Conservation (phyloP, 225 moss, liverwort and hornwort genomes). For the Physcomitrellopsis africana region DNA sequence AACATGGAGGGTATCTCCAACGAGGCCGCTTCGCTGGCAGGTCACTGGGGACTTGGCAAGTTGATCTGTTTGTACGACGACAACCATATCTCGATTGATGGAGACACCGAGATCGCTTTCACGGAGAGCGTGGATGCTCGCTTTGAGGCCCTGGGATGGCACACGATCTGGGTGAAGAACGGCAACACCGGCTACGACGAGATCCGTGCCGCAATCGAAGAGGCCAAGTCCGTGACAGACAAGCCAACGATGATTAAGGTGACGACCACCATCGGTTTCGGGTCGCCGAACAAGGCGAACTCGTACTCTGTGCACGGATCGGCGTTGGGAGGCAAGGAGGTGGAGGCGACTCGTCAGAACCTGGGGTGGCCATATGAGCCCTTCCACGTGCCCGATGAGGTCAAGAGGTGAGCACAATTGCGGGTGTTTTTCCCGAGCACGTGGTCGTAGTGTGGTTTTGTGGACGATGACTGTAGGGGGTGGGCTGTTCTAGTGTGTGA, state of each 20-base stretch:
- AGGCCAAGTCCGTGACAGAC: constrained; percentile 75
- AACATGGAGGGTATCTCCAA: constrained; percentile 34
- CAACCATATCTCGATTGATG: too few species aligned
- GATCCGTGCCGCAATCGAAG: constrained; percentile 71
- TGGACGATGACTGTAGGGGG: too few species aligned
- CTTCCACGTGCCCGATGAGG: constrained; percentile 73
- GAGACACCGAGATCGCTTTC: too few species aligned
- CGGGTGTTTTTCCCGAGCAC: neutral
- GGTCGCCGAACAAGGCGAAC: constrained; percentile 27
- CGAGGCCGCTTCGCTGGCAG: constrained; percentile 73
- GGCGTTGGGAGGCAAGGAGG: constrained; percentile 71
- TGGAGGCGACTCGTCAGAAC: constrained; percentile 67
- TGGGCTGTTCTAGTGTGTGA: too few species aligned
- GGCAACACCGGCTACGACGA: constrained; percentile 70
- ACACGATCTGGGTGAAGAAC: constrained; percentile 26
- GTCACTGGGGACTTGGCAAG: constrained; percentile 77
- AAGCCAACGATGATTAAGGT: constrained; percentile 79
- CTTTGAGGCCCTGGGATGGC: constrained; percentile 60
- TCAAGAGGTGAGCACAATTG: constrained; percentile 34
- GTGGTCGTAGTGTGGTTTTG: too few species aligned
- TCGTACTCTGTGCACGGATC: constrained; percentile 62
- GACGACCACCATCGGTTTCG: constrained; percentile 71
- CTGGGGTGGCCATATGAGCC: constrained; percentile 72
- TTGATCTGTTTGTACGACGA: neutral
- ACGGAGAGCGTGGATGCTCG: constrained; percentile 44